phyloP scores from a whole-genome alignment of 345 rosid genomes.

The Bruguiera sexangula region DNA sequence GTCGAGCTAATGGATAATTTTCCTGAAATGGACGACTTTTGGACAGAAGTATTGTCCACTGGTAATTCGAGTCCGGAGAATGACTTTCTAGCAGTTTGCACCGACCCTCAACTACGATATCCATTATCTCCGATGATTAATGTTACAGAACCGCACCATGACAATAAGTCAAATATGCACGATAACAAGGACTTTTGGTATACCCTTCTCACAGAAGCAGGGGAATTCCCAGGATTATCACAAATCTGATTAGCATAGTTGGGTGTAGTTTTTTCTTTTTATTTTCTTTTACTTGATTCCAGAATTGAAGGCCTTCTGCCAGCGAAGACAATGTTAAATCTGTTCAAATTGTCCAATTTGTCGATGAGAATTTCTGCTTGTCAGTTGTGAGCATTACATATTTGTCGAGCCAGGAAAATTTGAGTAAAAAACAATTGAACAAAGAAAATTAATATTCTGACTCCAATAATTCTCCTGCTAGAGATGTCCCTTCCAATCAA shows the following conservation, averaged over 20 bases:
- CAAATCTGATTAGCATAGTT: slow-evolving; percentile 23
- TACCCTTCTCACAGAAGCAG: slow-evolving; percentile 41
- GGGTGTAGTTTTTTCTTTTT: slow-evolving; percentile 1
- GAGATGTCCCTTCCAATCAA: no score
- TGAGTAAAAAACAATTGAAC: not conserved
- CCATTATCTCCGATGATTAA: slow-evolving; percentile 12
- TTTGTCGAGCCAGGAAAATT: no score
- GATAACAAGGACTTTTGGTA: slow-evolving; percentile 59
- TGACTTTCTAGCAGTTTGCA: slow-evolving; percentile 15
- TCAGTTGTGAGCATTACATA: not conserved
- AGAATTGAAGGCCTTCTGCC: not conserved
- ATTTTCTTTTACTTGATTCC: not conserved
- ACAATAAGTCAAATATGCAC: slow-evolving; percentile 22
- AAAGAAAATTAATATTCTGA: not conserved
- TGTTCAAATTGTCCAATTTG: not conserved
- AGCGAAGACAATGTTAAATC: not conserved
- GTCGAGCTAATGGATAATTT: slow-evolving; percentile 19
- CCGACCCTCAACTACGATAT: slow-evolving; percentile 10
- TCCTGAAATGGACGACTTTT: slow-evolving; percentile 44
- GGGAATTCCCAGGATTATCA: slow-evolving; percentile 37
- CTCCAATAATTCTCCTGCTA: no score
- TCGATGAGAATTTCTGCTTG: not conserved
- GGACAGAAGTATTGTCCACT: slow-evolving; percentile 32
- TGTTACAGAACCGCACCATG: slow-evolving; percentile 5
- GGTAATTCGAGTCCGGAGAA: not conserved